A percentile compares a stretch with the other conserved stretches of the same genome.
Evolutionary conservation across 2,329 filamentous ascomycete species (phyloP).

Genomic region (Fusarium decemcellulare): DNA sequence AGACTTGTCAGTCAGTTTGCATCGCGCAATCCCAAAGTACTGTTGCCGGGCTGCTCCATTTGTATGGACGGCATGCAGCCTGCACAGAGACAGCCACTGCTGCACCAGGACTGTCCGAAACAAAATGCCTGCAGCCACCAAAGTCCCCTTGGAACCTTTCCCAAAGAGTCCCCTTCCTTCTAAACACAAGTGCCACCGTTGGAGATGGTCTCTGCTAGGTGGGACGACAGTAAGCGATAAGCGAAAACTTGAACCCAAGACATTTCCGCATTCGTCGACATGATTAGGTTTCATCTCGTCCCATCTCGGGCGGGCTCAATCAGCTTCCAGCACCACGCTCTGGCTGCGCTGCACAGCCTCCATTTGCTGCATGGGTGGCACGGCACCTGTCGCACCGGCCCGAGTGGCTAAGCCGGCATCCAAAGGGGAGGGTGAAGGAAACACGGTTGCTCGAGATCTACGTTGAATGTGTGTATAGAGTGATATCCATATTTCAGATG

Average conservation of each 20-base stretch:
- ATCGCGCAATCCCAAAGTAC: background rate
- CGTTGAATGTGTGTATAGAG: background rate
- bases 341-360: conserved; percentile 23
- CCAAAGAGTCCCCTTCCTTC: background rate
- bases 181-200: background rate
- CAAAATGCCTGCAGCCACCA: conserved; percentile 13
- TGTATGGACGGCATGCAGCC: background rate
- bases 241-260: background rate
- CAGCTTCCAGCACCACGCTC: background rate
- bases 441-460: background rate
- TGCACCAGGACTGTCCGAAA: conserved; percentile 1
- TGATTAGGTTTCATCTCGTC: background rate
- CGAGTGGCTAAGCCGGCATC: conserved; percentile 30
- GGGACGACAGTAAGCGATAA: background rate
- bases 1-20: too few species aligned
- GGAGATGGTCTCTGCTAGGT: too few species aligned
- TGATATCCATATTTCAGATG: background rate
- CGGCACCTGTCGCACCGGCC: conserved; percentile 28
- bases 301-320: background rate
- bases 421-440: background rate
- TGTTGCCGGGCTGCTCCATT: background rate
- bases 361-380: conserved; percentile 21
- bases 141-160: background rate
- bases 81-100: conserved; percentile 3
- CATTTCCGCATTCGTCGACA: background rate